phyloP scores from a whole-genome alignment of 2,329 filamentous ascomycete species.

The Mariannaea sp. region DNA sequence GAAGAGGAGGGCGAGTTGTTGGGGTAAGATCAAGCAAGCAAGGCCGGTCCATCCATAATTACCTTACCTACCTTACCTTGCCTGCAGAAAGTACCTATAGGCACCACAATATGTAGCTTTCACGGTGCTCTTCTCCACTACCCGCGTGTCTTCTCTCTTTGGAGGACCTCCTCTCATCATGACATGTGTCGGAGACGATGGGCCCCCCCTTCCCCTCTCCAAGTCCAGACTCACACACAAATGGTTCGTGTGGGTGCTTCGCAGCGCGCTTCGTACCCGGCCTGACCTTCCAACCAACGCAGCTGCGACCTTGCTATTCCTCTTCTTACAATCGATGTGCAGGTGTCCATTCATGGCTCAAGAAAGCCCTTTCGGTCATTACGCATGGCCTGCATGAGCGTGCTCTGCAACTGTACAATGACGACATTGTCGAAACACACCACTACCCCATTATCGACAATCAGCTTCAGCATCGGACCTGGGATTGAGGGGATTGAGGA shows the following conservation, averaged over 20 bases:
- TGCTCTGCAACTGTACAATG: slow-evolving; percentile 28
- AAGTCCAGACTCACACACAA: too few species aligned
- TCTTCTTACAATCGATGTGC: slow-evolving; percentile 8
- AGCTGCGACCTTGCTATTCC: slow-evolving; percentile 13
- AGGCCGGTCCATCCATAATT: too few species aligned
- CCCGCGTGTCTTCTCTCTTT: not conserved
- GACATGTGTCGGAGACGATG: slow-evolving; percentile 1
- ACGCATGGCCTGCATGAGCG: slow-evolving; percentile 11
- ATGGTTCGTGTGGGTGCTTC: not conserved
- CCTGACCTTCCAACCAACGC: not conserved
- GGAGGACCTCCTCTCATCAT: slow-evolving; percentile 1
- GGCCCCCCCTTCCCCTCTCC: too few species aligned
- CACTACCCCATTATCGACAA: not conserved
- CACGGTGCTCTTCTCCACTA: not conserved
- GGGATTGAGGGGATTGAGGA: not conserved
- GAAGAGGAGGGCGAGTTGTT: not conserved
- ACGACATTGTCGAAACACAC: slow-evolving; percentile 35
- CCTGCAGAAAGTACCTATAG: too few species aligned
- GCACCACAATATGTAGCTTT: too few species aligned
- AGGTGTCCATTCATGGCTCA: slow-evolving; percentile 7
- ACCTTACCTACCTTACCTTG: too few species aligned
- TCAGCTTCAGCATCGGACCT: not conserved
- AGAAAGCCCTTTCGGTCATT: slow-evolving; percentile 6
- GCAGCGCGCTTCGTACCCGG: not conserved
- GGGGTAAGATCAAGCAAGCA: too few species aligned